Conservation (phyloP, 2,329 filamentous ascomycete species). For the Sclerotiophoma versabilis region DNA sequence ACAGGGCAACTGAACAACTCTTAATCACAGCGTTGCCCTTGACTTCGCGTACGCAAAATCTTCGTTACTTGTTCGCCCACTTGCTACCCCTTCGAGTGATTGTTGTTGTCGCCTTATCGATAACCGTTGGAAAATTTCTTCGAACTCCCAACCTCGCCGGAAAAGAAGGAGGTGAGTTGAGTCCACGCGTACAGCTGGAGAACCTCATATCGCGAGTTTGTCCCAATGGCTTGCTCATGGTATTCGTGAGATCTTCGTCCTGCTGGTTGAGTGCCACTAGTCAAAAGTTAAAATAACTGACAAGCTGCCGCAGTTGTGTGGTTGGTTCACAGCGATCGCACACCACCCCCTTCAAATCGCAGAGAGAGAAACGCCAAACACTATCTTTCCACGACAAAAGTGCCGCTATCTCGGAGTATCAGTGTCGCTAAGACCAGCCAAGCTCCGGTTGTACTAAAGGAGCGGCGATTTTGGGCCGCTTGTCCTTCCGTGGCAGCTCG, state of each 20-base stretch:
- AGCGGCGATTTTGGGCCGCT: constrained; percentile 36
- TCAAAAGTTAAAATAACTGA: constrained; percentile 35
- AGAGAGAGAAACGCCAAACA: constrained; percentile 25
- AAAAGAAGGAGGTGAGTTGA: constrained; percentile 29
- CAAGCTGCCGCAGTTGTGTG: constrained; percentile 35
- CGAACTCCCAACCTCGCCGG: constrained; percentile 31
- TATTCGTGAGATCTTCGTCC: constrained; percentile 13
- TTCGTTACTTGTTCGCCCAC: constrained; percentile 1
- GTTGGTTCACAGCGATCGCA: constrained; percentile 35
- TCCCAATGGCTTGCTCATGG: constrained; percentile 27
- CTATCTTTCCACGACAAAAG: constrained; percentile 27
- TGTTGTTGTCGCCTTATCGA: constrained; percentile 31
- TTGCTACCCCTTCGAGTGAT: background rate
- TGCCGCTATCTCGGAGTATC: constrained; percentile 25
- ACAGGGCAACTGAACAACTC: constrained; percentile 30
- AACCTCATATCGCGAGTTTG: constrained; percentile 15
- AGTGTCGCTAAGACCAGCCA: constrained; percentile 25
- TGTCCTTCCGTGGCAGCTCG: constrained; percentile 42
- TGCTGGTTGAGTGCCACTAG: constrained; percentile 32
- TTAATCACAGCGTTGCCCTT: constrained; percentile 36
- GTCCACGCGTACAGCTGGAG: constrained; percentile 17
- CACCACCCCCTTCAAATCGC: constrained; percentile 30
- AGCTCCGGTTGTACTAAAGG: constrained; percentile 33
- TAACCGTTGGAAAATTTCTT: constrained; percentile 29
- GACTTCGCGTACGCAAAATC: constrained; percentile 9